phyloP scores from a whole-genome alignment of 2,329 filamentous ascomycete genomes.

The Colletotrichum abscissum region DNA sequence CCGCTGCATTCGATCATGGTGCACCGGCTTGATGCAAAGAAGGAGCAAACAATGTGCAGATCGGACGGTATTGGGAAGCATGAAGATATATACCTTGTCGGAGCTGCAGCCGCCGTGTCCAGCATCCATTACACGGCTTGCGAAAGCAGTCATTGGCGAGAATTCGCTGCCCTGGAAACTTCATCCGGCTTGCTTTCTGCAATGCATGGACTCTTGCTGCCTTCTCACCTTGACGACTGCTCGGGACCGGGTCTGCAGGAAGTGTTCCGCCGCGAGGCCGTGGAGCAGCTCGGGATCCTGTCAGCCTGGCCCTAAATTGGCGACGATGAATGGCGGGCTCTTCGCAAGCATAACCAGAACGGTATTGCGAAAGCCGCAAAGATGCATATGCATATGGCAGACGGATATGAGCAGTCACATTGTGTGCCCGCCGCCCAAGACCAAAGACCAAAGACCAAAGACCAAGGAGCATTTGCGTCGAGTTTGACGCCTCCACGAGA shows the following conservation, averaged over 20 bases:
- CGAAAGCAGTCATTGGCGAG: background rate
- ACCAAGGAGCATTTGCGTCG: background rate
- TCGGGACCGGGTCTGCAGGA: background rate
- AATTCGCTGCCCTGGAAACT: background rate
- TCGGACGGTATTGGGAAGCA: background rate
- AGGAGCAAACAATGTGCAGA: background rate
- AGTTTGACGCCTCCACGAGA: background rate
- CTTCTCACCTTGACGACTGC: background rate
- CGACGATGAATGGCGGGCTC: background rate
- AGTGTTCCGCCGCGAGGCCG: background rate
- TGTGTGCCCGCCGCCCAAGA: background rate
- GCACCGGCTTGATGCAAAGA: background rate
- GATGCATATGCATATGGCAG: conserved; percentile 4
- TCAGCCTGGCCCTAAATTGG: background rate
- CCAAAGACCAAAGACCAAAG: background rate
- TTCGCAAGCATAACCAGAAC: conserved; percentile 20
- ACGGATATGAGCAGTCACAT: conserved; percentile 17
- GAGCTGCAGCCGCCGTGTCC: background rate
- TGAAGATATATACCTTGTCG: background rate
- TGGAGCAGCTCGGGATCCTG: background rate
- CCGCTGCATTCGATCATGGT: background rate
- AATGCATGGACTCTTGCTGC: background rate
- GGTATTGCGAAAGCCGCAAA: conserved; percentile 2
- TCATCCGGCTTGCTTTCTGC: background rate
- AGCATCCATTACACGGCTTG: background rate